phyloP scores from a whole-genome alignment of 192 early-diverging fungal species.

The Coemansia sp. region DNA sequence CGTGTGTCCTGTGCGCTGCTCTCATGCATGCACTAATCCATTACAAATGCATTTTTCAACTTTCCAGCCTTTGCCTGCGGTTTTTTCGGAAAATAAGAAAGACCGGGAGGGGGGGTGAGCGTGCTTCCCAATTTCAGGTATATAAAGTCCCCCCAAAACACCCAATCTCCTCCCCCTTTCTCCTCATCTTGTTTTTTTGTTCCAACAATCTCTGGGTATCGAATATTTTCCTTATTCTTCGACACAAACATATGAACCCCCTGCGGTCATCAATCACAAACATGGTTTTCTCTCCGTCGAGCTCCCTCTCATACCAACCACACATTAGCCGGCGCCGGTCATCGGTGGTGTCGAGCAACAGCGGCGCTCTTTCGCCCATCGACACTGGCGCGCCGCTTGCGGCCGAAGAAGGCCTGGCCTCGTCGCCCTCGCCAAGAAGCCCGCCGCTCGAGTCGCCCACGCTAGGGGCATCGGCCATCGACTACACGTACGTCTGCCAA shows the following conservation, averaged over 20 bases:
- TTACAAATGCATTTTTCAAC: too few relatives aligned
- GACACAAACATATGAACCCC: too few relatives aligned
- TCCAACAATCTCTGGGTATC: too few relatives aligned
- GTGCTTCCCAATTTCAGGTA: too few relatives aligned
- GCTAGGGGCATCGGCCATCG: slow-evolving; percentile 9
- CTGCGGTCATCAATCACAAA: too few relatives aligned
- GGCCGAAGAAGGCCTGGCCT: background rate
- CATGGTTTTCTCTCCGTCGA: background rate
- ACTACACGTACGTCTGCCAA: slow-evolving; percentile 42
- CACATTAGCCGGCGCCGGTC: slow-evolving; percentile 46
- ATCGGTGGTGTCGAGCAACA: slow-evolving; percentile 21
- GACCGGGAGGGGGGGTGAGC: too few relatives aligned
- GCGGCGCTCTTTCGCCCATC: background rate
- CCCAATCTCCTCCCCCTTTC: background rate
- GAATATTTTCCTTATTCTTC: too few relatives aligned
- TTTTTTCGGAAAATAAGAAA: too few relatives aligned
- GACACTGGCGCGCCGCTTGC: background rate
- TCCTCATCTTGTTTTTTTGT: too few relatives aligned
- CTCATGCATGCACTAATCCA: background rate
- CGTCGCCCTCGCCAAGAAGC: slow-evolving; percentile 1
- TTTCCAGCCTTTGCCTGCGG: too few relatives aligned
- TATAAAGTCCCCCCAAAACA: too few relatives aligned
- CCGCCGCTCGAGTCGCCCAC: slow-evolving; percentile 22
- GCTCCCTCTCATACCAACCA: slow-evolving; percentile 43
- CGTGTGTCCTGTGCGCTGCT: background rate